phyloP scores from a whole-genome alignment of 768 basidiomycete species.

The Lyophyllum decastes region DNA sequence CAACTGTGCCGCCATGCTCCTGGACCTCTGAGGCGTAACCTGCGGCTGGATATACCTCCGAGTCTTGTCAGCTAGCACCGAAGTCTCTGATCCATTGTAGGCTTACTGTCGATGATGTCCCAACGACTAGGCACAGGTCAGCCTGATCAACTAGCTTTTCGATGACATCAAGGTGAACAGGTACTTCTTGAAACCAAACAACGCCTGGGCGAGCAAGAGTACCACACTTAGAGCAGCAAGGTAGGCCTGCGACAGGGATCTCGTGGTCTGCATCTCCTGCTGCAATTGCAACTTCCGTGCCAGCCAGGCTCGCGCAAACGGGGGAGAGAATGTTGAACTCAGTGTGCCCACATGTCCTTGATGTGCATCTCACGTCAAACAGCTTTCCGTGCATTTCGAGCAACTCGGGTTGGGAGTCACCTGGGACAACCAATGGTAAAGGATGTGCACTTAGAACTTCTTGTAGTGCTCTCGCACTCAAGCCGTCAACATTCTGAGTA shows the following conservation, averaged over 20 bases:
- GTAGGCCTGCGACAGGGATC: constrained; percentile 40
- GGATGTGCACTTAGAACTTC: neutral
- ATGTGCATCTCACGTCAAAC: constrained; percentile 54
- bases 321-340: constrained; percentile 44
- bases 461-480: constrained; percentile 30
- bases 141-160: constrained; percentile 41
- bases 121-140: constrained; percentile 55
- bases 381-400: constrained; percentile 68
- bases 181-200: constrained; percentile 59
- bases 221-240: constrained; percentile 44
- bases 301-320: constrained; percentile 44
- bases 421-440: neutral
- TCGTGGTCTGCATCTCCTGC: constrained; percentile 33
- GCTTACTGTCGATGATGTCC: constrained; percentile 34
- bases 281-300: constrained; percentile 42
- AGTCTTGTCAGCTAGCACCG: neutral
- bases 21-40: constrained; percentile 34
- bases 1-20: constrained; percentile 38
- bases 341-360: constrained; percentile 35
- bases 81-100: neutral
- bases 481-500: constrained; percentile 66
- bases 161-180: constrained; percentile 39
- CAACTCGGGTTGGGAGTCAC: constrained; percentile 25
- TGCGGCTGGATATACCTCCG: constrained; percentile 47
- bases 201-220: constrained; percentile 51